These are phyloP conservation scores for Hypomontagnella monticulosa DNA, from an alignment of 495 filamentous ascomycete species.

Conservation along the genomic window DNA sequence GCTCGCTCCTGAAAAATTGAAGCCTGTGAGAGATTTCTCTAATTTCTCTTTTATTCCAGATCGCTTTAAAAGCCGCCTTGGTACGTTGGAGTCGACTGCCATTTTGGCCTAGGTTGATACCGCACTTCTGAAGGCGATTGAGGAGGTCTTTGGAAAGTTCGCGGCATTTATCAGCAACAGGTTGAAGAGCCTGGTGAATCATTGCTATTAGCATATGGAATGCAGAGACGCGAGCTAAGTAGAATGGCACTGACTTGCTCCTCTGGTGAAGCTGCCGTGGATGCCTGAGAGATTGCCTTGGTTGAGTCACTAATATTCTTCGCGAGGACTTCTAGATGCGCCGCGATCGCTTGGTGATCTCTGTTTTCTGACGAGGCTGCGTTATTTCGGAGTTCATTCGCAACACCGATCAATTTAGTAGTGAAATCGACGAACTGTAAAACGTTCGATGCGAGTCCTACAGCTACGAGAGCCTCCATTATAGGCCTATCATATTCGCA, in stretches of 20 bases:
- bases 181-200: conserved; percentile 13
- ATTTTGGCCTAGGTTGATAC: conserved; percentile 14
- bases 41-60: conserved; percentile 25
- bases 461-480: conserved; percentile 46
- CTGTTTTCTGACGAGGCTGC: conserved; percentile 27
- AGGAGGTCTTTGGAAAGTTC: conserved; percentile 19
- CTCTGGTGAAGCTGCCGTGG: conserved; percentile 1
- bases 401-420: conserved; percentile 34
- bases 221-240: background rate
- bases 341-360: conserved; percentile 21
- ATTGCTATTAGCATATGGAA: background rate
- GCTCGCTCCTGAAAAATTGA: conserved; percentile 14
- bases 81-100: conserved; percentile 4
- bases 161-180: conserved; percentile 16
- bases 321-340: conserved; percentile 13
- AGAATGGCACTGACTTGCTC: conserved; percentile 2
- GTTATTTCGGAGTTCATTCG: conserved; percentile 35
- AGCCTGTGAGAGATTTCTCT: conserved; percentile 15
- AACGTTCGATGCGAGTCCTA: conserved; percentile 44
- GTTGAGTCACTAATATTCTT: conserved; percentile 19
- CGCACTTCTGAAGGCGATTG: conserved; percentile 8
- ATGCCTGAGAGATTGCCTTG: conserved; percentile 17
- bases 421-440: conserved; percentile 46
- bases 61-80: conserved; percentile 5
- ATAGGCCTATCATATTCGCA: background rate